Base-by-base conservation (phyloP, 352 stramenopile genomes). In the Detonula confervacea region DNA sequence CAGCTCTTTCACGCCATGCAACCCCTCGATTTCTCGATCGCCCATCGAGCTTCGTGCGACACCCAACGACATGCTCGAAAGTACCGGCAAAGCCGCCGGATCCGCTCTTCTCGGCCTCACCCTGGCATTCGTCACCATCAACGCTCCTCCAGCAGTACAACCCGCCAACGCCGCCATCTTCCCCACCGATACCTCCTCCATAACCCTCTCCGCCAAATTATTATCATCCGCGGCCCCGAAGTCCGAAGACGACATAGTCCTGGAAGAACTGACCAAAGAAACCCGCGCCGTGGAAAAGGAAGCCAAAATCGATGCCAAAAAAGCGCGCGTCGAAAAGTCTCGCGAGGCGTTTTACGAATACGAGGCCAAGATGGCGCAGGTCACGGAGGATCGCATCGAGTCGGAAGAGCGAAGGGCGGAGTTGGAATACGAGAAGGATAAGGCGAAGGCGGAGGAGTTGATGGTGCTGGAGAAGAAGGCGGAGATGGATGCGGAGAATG, bases 331-430 rank as follows among this genome's bases (percentile, higher is more conserved):
- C 7, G 75, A 79, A 74, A 75, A 61, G 24, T 55, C 20, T 1
- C 37, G 75, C 4, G 67, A 83, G 42, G 52, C 46, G 12, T 83
- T 79, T 44, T 83, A 79, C 25, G 75, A 83, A 46, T 83, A 79
- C 25, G 75, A 83, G n/a, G 69, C 68, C 0, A 75, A 68, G 29
- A 75, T 63, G 62, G 68, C 75, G 7, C 68, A 75, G 37, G 37
- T 80, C 35, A 25, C 59, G 24, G 75, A 83, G 61, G 49, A 49
- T 25, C 27, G 69, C 2, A 86, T 86, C 46, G 71, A 78, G 57
- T 71, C 71, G 11, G 72, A 54, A 16, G 72, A 81, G 39, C 37
- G 68, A 25, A 66, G 71, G 14, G 47, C 55, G 18, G 42, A 70
- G n/a, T 25, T 64, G 20, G 72, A 81, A 79, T 56, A 46, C 1